Conservation (phyloP, 1,284 basidiomycete species). For the Cryptococcus amylolentus region DNA sequence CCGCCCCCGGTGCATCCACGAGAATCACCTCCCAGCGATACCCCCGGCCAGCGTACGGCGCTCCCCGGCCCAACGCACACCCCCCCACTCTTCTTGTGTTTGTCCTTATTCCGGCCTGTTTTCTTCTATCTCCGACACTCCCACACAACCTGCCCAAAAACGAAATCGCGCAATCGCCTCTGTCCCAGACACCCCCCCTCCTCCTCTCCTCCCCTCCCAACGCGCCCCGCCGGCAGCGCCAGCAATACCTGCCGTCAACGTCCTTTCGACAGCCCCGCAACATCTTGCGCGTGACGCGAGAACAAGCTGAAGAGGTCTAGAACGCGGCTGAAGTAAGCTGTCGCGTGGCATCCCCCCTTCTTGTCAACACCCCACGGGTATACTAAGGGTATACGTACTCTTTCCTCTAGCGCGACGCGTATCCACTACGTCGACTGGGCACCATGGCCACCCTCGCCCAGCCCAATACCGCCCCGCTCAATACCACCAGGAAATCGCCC, state of each 20-base stretch:
- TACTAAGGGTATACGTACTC: background rate
- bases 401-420: background rate
- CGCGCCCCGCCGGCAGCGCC: background rate
- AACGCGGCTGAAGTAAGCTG: background rate
- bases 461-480: background rate
- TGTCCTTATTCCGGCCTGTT: background rate
- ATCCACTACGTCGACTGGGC: background rate
- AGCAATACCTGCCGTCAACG: background rate
- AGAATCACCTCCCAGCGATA: background rate
- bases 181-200: no score
- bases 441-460: background rate
- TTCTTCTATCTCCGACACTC: background rate
- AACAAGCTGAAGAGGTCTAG: background rate
- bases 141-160: no score
- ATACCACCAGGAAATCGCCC: background rate
- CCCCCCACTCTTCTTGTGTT: background rate
- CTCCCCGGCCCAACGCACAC: background rate
- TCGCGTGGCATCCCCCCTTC: background rate
- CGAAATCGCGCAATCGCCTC: no score
- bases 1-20: background rate
- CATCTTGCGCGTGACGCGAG: background rate
- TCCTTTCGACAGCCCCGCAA: background rate
- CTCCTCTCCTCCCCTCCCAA: background rate
- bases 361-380: background rate
- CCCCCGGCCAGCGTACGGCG: background rate